A percentile compares a stretch with the other conserved stretches of the same genome.
phyloP scores from a whole-genome alignment of 225 moss, liverwort and hornwort genomes.

The Climacium dendroides region DNA sequence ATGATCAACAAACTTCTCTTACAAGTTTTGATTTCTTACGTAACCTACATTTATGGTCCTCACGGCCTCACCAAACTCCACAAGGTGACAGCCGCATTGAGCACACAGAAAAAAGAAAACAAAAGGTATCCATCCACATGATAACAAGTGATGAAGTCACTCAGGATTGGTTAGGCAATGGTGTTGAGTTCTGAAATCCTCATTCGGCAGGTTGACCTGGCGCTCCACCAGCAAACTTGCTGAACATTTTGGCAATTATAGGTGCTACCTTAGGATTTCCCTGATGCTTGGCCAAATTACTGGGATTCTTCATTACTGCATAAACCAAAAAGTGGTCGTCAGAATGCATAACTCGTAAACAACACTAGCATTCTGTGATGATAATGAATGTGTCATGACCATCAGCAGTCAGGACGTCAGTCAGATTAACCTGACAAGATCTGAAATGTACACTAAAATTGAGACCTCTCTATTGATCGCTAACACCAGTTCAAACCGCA shows the following conservation, averaged over 20 bases:
- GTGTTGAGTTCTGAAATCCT: neutral
- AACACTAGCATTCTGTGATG: neutral
- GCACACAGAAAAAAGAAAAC: neutral
- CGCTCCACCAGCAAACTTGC: constrained; percentile 61
- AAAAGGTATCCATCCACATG: neutral
- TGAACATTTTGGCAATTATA: constrained; percentile 84
- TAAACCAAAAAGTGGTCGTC: neutral
- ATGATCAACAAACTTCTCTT: neutral
- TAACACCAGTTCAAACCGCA: neutral
- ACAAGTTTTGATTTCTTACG: neutral
- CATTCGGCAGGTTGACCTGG: constrained; percentile 12
- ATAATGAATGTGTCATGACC: neutral
- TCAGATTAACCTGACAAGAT: neutral
- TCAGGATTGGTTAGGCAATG: neutral
- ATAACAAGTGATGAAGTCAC: neutral
- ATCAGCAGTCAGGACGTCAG: neutral
- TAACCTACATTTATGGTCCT: neutral
- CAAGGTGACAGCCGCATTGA: neutral
- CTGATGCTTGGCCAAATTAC: constrained; percentile 83
- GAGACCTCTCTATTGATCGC: neutral
- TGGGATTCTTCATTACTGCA: constrained; percentile 97
- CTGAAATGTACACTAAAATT: neutral
- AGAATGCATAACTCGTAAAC: neutral
- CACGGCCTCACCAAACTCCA: neutral
- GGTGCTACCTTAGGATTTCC: constrained; percentile 87